phyloP scores from a whole-genome alignment of 371 early-diverging fungal genomes.

The Mucor plumbeus region DNA sequence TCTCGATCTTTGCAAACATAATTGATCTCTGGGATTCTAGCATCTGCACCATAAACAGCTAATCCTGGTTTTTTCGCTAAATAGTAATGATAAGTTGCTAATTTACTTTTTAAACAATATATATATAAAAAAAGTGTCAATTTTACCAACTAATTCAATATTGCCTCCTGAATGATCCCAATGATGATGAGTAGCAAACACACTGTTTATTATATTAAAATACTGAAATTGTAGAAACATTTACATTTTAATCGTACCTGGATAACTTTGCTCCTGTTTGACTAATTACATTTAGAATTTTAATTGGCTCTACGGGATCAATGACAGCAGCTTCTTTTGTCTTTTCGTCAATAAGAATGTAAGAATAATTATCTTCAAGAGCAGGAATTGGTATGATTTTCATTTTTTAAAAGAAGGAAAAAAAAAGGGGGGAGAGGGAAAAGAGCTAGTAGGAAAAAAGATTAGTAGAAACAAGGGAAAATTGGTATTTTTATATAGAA shows the following conservation, averaged over 20 bases:
- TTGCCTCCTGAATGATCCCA: conserved; percentile 88
- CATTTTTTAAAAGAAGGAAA: conserved; percentile 15
- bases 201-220: not conserved
- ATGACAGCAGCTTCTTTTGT: conserved; percentile 64
- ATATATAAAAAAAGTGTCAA: conserved; percentile 7
- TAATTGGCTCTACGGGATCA: conserved; percentile 66
- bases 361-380: conserved; percentile 82
- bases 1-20: conserved; percentile 76
- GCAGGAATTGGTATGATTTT: conserved; percentile 42
- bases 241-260: conserved; percentile 19
- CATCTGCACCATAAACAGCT: conserved; percentile 86
- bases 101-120: conserved; percentile 55
- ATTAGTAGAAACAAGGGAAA: conserved; percentile 3
- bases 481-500: conserved; percentile 5
- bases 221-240: not conserved
- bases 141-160: conserved; percentile 40
- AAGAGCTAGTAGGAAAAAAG: not conserved
- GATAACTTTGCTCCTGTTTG: conserved; percentile 59
- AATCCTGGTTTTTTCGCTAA: conserved; percentile 68
- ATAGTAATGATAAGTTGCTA: conserved; percentile 75
- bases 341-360: conserved; percentile 74
- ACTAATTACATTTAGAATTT: conserved; percentile 50
- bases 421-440: not conserved
- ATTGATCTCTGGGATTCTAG: conserved; percentile 85
- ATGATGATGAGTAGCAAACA: conserved; percentile 51